phyloP scores from a whole-genome alignment of 192 early-diverging fungal genomes.

The Lobulomyces angularis region DNA sequence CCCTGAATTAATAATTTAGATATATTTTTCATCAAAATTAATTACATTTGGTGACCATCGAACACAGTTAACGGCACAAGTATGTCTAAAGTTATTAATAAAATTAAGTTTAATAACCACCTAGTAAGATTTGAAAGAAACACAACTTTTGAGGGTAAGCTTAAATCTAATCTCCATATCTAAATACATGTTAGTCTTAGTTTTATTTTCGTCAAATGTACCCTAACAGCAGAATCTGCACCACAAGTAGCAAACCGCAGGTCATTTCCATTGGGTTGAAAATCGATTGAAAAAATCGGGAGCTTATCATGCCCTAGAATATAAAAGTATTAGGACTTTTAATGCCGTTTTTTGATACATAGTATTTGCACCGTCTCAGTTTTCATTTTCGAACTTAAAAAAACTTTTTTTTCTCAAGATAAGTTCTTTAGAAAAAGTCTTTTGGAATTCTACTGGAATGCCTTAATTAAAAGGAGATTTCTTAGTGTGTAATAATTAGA shows the following conservation, averaged over 20 bases:
- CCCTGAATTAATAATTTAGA: too few relatives aligned
- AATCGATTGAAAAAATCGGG: conserved; percentile 85
- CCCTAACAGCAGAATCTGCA: conserved; percentile 77
- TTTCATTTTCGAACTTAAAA: too few relatives aligned
- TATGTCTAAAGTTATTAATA: too few relatives aligned
- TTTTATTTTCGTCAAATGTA: conserved; percentile 21
- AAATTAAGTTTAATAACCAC: too few relatives aligned
- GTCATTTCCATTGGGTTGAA: conserved; percentile 55
- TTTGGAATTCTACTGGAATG: too few relatives aligned
- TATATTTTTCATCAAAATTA: neutral
- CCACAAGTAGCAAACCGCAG: conserved; percentile 84
- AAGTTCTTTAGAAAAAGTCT: too few relatives aligned
- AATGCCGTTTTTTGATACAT: too few relatives aligned
- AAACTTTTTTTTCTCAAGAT: too few relatives aligned
- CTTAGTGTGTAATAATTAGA: too few relatives aligned
- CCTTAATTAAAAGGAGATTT: too few relatives aligned
- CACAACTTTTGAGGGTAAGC: conserved; percentile 40
- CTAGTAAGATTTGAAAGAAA: conserved; percentile 72
- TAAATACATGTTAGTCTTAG: neutral
- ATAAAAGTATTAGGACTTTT: too few relatives aligned
- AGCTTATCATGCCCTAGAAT: conserved; percentile 91
- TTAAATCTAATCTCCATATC: conserved; percentile 14
- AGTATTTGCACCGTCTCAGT: too few relatives aligned
- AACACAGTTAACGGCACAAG: conserved; percentile 83
- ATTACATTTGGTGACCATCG: conserved; percentile 67